phyloP scores from a whole-genome alignment of 352 stramenopile species.

The Plasmopara halstedii region DNA sequence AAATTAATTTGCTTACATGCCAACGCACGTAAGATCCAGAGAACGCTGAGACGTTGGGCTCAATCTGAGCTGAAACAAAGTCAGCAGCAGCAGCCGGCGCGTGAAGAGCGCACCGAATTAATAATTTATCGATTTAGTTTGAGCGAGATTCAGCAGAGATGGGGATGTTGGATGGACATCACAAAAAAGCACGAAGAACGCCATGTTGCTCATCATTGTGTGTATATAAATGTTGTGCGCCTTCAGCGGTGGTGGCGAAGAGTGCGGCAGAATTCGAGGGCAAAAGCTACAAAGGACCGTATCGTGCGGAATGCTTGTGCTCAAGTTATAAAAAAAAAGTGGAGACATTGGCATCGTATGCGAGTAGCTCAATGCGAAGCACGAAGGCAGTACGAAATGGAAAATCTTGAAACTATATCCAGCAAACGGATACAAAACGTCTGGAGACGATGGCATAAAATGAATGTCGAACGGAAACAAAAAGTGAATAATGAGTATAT shows the following conservation, averaged over 20 bases:
- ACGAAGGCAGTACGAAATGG: not conserved
- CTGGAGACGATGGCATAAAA: constrained; percentile 7
- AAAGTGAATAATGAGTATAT: constrained; percentile 1
- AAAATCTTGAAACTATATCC: not conserved
- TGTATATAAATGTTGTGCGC: constrained; percentile 2
- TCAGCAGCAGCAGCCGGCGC: not conserved
- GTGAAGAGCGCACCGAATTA: not conserved
- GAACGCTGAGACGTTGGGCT: constrained; percentile 5
- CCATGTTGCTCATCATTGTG: not conserved
- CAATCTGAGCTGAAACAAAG: not conserved
- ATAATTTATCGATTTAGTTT: not conserved
- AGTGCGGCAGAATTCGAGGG: constrained; percentile 3
- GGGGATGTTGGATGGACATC: not conserved
- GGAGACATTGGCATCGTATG: constrained; percentile 9
- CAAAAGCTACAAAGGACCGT: constrained; percentile 7
- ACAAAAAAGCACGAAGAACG: constrained; percentile 1
- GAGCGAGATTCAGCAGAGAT: constrained; percentile 6
- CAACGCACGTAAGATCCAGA: constrained; percentile 12
- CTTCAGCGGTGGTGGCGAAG: constrained; percentile 20
- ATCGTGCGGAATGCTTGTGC: constrained; percentile 9
- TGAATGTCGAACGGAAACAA: not conserved
- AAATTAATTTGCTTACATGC: constrained; percentile 2
- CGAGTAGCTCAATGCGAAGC: not conserved
- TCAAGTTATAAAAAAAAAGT: constrained; percentile 15
- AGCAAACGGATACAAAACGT: constrained; percentile 7